Evolutionary conservation across 768 basidiomycete species (phyloP), one percentile per base, ranked within the genome.

Genomic region (Rhodotorula toruloides): DNA sequence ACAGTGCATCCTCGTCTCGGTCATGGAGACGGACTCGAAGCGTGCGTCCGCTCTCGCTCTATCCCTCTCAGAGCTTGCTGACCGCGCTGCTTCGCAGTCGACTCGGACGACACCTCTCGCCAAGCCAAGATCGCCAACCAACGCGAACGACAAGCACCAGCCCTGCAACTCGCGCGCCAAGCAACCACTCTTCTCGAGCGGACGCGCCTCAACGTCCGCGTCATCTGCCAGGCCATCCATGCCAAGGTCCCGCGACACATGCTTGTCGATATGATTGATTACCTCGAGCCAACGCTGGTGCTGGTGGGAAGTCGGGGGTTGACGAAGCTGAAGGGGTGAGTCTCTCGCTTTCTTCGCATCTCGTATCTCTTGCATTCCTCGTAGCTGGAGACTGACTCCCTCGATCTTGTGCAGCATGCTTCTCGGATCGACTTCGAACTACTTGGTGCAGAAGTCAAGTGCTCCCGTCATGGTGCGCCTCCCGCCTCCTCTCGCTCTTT

Each of bases 201-300:
- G 31, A 99, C 96, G 1, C 84, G 82, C 63, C 80, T 98, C 61
- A 86, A 97, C 67, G 89, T 96, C 36, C 86, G 85, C 0, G 84
- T 98, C 44, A 82, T 85, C 7, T 98, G 94, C 77, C 92, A 98
- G 78, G 92, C 93, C 36, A 89, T 93, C 84, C 93, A 98, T 71
- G 91, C 93, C n/a, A 96, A 94, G 81, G 63, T 58, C 3, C 60
- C 73, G 16, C 34, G 72, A 27, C 75, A 76, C 44, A 76, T 76
- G 75, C 52, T 76, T 2, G 61, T 76, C 34, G 75, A 76, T 46
- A 71, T 76, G 69, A 74, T 76, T 22, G 75, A 76, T 62, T 76
- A 66, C 58, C 65, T 72, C 54, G 70, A 73, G 39, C 75, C 75
- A 12, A 76, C 75, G 14, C 34, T 76, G 21, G 75, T 76, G 25